phyloP scores from a whole-genome alignment of 2,329 filamentous ascomycete genomes.

The Pseudocercospora fijiensis region DNA sequence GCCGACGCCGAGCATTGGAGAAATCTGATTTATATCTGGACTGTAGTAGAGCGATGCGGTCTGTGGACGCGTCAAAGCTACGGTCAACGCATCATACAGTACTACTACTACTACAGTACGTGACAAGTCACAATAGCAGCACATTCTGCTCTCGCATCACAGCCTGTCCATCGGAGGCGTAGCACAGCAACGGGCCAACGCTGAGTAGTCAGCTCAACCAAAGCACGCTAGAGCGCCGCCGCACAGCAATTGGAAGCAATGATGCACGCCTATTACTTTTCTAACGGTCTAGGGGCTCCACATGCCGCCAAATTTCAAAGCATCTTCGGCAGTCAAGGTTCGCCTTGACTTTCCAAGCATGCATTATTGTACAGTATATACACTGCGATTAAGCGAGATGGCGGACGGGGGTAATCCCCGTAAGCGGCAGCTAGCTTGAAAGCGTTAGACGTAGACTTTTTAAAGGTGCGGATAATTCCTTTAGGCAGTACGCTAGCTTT shows the following conservation, averaged over 20 bases:
- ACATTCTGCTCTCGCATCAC: background rate
- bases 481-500: too few species aligned
- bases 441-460: too few species aligned
- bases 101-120: background rate
- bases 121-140: background rate
- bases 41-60: background rate
- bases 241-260: background rate
- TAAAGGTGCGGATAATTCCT: too few species aligned
- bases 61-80: background rate
- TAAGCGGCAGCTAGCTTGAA: too few species aligned
- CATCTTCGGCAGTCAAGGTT: background rate
- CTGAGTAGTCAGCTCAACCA: background rate
- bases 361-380: background rate
- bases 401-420: too few species aligned
- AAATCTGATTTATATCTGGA: too few species aligned
- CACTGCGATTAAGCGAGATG: too few species aligned
- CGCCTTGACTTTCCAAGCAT: background rate
- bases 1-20: too few species aligned
- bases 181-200: background rate
- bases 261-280: background rate
- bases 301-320: conserved; percentile 2
- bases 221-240: background rate
- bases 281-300: background rate
- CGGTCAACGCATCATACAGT: background rate
- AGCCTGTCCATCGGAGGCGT: background rate